These are phyloP conservation scores for Pezicula radicicola DNA, from an alignment of 2,329 filamentous ascomycete genomes.

Conservation along the genomic window DNA sequence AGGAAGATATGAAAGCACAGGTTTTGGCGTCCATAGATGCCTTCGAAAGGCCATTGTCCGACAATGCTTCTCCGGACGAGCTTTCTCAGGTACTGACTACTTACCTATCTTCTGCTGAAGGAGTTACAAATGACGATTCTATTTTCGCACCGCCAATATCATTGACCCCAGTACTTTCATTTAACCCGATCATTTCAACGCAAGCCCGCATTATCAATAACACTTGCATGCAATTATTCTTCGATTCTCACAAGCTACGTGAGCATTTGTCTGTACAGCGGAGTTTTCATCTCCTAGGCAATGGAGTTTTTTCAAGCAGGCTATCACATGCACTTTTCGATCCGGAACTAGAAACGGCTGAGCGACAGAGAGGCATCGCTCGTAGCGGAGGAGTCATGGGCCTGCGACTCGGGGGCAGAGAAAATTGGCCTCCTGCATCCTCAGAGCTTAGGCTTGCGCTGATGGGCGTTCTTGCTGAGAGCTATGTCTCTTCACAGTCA, in stretches of 20 bases:
- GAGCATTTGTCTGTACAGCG: slow-evolving; percentile 72
- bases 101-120: slow-evolving; percentile 14
- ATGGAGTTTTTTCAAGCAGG: slow-evolving; percentile 77
- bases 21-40: slow-evolving; percentile 49
- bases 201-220: slow-evolving; percentile 77
- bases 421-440: slow-evolving; percentile 89
- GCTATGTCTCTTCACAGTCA: slow-evolving; percentile 44
- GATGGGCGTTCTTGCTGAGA: slow-evolving; percentile 80
- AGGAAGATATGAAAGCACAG: slow-evolving; percentile 42
- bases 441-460: slow-evolving; percentile 88
- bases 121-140: slow-evolving; percentile 9
- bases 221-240: slow-evolving; percentile 73
- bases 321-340: slow-evolving; percentile 84
- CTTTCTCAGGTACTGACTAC: slow-evolving; percentile 18
- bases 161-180: slow-evolving; percentile 65
- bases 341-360: slow-evolving; percentile 74
- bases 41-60: slow-evolving; percentile 35
- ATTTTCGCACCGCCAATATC: slow-evolving; percentile 32
- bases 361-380: slow-evolving; percentile 67
- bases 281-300: slow-evolving; percentile 79
- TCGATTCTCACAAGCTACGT: slow-evolving; percentile 68
- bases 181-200: slow-evolving; percentile 68
- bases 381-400: slow-evolving; percentile 73
- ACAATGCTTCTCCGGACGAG: slow-evolving; percentile 12
- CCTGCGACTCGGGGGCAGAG: slow-evolving; percentile 74